A percentile compares a stretch with the other conserved stretches of the same genome.
Evolutionary conservation across 306 rosid genomes (phyloP).

Genomic region (Quercus glauca): DNA sequence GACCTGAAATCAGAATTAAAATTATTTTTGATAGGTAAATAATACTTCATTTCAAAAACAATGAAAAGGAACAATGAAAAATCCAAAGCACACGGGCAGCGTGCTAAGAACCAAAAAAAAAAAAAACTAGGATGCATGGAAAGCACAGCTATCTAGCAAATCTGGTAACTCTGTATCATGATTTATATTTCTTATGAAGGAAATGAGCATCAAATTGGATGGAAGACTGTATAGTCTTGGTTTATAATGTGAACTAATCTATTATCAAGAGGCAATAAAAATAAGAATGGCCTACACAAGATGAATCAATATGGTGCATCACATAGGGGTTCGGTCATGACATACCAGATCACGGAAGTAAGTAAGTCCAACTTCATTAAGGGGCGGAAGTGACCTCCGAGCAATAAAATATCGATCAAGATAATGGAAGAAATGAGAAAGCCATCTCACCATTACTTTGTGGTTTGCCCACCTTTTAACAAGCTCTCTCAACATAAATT

Average conservation of each 20-base stretch:
- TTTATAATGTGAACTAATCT: neutral
- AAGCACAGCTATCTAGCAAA: no score
- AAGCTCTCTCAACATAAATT: constrained; percentile 62
- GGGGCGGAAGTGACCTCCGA: constrained; percentile 51
- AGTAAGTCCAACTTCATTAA: constrained; percentile 53
- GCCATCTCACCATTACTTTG: constrained; percentile 70
- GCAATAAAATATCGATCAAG: constrained; percentile 53
- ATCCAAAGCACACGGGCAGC: no score
- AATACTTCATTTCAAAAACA: no score
- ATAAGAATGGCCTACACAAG: neutral
- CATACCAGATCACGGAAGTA: constrained; percentile 68
- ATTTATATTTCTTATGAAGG: neutral
- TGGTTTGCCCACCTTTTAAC: constrained; percentile 80
- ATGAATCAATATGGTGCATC: neutral
- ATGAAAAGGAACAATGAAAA: no score
- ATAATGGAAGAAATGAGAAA: constrained; percentile 57
- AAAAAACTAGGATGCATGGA: no score
- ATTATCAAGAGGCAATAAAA: neutral
- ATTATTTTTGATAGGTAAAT: neutral
- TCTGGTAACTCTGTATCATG: neutral
- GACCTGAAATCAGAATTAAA: constrained; percentile 43
- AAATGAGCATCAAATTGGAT: neutral
- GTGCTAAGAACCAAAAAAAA: no score
- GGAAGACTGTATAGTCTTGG: neutral
- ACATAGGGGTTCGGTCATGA: neutral